Evolutionary conservation across 495 filamentous ascomycete genomes (phyloP).

Genomic region (Glonium stellatum): DNA sequence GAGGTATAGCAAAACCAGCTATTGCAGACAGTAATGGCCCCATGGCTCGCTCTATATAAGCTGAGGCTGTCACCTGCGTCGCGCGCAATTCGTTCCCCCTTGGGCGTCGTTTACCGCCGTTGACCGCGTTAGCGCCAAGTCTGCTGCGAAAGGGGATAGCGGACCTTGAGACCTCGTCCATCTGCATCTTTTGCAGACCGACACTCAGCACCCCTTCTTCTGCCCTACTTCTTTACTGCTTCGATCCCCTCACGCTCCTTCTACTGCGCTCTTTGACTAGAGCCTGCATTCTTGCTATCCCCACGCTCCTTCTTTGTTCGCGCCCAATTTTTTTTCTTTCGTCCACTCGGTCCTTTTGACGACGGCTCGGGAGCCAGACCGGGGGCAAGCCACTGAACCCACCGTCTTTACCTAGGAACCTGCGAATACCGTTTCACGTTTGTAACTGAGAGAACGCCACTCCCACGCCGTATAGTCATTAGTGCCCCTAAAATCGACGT

Average conservation of each 20-base stretch:
- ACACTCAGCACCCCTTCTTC: not conserved
- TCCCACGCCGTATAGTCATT: not conserved
- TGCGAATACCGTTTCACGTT: constrained; percentile 17
- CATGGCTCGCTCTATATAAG: not conserved
- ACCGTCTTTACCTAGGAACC: constrained; percentile 14
- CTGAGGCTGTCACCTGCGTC: not conserved
- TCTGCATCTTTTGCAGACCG: constrained; percentile 1
- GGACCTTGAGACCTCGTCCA: not conserved
- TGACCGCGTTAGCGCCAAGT: too few relatives aligned
- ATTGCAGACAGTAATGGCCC: not conserved
- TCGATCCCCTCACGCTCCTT: not conserved
- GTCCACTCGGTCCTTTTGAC: constrained; percentile 9
- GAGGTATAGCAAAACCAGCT: not conserved
- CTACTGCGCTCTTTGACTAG: constrained; percentile 20
- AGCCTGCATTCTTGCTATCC: constrained; percentile 10
- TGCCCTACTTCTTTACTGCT: constrained; percentile 9
- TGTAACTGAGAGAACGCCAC: constrained; percentile 6
- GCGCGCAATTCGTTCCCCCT: not conserved
- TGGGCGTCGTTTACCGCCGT: not conserved
- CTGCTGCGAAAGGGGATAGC: not conserved
- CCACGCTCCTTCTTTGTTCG: constrained; percentile 7
- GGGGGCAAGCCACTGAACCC: constrained; percentile 7
- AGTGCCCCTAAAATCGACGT: not conserved
- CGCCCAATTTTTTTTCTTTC: constrained; percentile 1
- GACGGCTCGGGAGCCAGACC: not conserved